Percentiles rank a stretch among this genome's conserved stretches.
Conservation (phyloP, 257 asterid species). For the Solanum ahanhuiri region DNA sequence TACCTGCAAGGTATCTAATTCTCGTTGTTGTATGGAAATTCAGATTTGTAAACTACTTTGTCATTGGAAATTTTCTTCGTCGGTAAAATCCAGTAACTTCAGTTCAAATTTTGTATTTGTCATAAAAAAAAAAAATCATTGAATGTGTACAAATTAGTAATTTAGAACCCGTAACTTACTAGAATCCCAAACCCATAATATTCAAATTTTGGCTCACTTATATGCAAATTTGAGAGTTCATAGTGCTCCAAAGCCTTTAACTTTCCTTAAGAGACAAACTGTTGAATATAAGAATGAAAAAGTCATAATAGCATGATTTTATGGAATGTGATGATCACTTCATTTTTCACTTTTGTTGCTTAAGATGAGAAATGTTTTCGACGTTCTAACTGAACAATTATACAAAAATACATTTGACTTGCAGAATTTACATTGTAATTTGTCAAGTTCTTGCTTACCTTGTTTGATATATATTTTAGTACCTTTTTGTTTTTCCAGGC, state of each 20-base stretch:
- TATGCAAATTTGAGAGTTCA: background rate
- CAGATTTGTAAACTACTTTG: background rate
- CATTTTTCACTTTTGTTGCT: background rate
- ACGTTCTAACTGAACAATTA: background rate
- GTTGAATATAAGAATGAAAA: background rate
- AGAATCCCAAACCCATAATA: background rate
- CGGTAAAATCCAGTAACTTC: background rate
- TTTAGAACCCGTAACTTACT: background rate
- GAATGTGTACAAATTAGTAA: background rate
- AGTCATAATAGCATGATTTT: background rate
- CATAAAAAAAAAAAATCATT: background rate
- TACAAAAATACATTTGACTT: background rate
- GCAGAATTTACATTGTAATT: background rate
- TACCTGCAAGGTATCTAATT: constrained; percentile 44
- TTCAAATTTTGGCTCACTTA: background rate
- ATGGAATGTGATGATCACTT: background rate
- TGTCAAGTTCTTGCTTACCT: background rate
- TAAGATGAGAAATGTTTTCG: background rate
- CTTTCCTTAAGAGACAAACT: background rate
- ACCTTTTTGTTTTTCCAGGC: background rate
- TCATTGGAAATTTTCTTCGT: background rate
- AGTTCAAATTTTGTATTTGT: background rate
- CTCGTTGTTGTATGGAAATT: background rate
- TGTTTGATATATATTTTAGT: background rate
- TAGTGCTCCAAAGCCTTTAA: background rate